Percentiles rank a stretch among this genome's conserved stretches.
phyloP scores from a whole-genome alignment of 306 rosid genomes.

The Pachyrhizus erosus region DNA sequence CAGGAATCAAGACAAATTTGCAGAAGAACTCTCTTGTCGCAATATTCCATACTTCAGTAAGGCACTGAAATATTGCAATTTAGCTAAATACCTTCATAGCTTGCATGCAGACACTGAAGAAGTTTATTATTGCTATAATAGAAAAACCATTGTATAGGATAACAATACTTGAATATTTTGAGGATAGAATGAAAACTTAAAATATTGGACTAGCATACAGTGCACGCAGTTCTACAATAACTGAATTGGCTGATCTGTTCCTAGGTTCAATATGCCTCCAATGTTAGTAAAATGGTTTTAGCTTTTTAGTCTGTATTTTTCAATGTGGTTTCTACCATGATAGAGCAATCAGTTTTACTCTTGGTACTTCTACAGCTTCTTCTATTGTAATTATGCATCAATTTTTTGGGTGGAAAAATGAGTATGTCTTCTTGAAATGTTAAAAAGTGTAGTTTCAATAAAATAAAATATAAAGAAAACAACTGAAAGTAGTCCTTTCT shows the following conservation, averaged over 20 bases:
- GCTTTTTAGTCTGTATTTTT: not conserved
- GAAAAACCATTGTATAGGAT: not conserved
- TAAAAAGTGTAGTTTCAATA: too few relatives aligned
- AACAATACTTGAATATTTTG: conserved; percentile 4
- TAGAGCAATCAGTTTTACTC: too few relatives aligned
- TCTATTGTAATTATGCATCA: too few relatives aligned
- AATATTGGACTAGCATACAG: conserved; percentile 25
- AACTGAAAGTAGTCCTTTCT: too few relatives aligned
- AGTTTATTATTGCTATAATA: not conserved
- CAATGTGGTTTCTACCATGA: not conserved
- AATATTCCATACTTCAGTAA: conserved; percentile 92
- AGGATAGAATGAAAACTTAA: conserved; percentile 22
- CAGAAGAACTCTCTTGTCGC: conserved; percentile 96
- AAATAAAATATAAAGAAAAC: too few relatives aligned
- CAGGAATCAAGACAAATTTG: conserved; percentile 87
- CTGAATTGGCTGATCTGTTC: not conserved
- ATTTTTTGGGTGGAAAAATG: too few relatives aligned
- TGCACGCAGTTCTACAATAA: not conserved
- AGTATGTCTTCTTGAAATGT: too few relatives aligned
- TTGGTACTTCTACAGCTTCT: too few relatives aligned
- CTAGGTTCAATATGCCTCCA: not conserved
- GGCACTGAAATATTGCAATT: conserved; percentile 25
- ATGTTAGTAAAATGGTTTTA: not conserved
- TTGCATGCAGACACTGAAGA: not conserved
- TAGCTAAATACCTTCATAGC: not conserved